Conservation (phyloP, 257 asterid genomes). For the Forsythia viridissima region DNA sequence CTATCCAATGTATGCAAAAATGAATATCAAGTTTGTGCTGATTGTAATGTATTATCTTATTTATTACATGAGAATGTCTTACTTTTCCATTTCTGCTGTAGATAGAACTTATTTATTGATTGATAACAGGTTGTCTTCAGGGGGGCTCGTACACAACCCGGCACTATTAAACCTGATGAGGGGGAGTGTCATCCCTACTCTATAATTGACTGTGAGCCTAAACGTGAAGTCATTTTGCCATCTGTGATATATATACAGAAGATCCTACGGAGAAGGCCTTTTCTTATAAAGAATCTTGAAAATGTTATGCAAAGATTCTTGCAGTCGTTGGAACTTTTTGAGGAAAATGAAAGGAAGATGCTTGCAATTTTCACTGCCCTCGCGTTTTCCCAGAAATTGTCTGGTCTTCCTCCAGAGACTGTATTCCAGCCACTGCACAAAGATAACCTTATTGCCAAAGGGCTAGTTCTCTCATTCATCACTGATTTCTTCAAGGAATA, state of each 20-base stretch:
- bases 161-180: constrained; percentile 95
- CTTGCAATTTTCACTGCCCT: constrained; percentile 98
- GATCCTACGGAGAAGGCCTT: constrained; percentile 84
- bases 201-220: constrained; percentile 77
- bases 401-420: constrained; percentile 98
- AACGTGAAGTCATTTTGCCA: constrained; percentile 82
- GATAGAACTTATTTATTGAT: constrained; percentile 23
- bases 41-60: neutral
- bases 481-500: constrained; percentile 96
- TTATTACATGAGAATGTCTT: neutral
- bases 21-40: neutral
- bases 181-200: constrained; percentile 96
- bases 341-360: constrained; percentile 95
- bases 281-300: constrained; percentile 96
- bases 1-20: neutral
- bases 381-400: constrained; percentile 96
- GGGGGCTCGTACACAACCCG: constrained; percentile 98
- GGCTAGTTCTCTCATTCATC: constrained; percentile 90
- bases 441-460: constrained; percentile 95
- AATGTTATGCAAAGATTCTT: constrained; percentile 94
- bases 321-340: constrained; percentile 92
- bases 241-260: constrained; percentile 91
- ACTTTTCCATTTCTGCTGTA: constrained; percentile 11
- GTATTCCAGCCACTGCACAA: constrained; percentile 96
- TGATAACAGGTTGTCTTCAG: constrained; percentile 77